These are phyloP conservation scores for Planoprotostelium fungivorum DNA, from an alignment of 78 protist species.

Conservation along the genomic window DNA sequence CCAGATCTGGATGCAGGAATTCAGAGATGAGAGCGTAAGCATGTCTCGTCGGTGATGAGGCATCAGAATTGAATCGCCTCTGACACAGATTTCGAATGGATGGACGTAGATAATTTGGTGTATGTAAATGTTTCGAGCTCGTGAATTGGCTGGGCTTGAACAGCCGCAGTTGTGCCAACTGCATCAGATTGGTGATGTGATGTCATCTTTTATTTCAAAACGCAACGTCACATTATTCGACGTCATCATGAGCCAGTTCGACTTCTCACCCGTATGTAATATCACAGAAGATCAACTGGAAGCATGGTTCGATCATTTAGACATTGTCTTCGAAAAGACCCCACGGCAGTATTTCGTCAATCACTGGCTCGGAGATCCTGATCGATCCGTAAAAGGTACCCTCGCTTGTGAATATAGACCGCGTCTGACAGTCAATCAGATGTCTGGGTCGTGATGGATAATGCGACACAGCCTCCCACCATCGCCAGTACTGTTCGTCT, in stretches of 20 bases:
- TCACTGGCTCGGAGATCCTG: not conserved
- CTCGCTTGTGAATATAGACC: too few species aligned
- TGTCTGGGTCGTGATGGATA: not conserved
- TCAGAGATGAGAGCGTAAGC: not conserved
- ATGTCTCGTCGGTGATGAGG: too few species aligned
- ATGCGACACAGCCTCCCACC: not conserved
- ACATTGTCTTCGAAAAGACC: not conserved
- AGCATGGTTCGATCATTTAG: not conserved
- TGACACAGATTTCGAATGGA: too few species aligned
- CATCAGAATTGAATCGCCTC: too few species aligned
- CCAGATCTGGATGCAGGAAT: not conserved
- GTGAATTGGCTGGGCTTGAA: not conserved
- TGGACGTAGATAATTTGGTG: too few species aligned
- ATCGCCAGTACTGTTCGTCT: not conserved
- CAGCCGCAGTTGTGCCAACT: not conserved
- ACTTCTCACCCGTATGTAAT: too few species aligned
- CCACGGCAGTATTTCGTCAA: not conserved
- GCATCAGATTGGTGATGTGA: not conserved
- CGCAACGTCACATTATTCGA: not conserved
- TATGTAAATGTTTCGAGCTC: not conserved
- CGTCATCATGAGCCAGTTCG: not conserved
- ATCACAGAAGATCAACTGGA: not conserved
- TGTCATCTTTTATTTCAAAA: not conserved
- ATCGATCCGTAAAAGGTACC: not conserved
- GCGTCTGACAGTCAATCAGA: too few species aligned